A percentile compares a stretch with the other conserved stretches of the same genome.
These are phyloP conservation scores for Barnettozyma vustinii DNA, from an alignment of 805 yeast species.

Conservation along the genomic window DNA sequence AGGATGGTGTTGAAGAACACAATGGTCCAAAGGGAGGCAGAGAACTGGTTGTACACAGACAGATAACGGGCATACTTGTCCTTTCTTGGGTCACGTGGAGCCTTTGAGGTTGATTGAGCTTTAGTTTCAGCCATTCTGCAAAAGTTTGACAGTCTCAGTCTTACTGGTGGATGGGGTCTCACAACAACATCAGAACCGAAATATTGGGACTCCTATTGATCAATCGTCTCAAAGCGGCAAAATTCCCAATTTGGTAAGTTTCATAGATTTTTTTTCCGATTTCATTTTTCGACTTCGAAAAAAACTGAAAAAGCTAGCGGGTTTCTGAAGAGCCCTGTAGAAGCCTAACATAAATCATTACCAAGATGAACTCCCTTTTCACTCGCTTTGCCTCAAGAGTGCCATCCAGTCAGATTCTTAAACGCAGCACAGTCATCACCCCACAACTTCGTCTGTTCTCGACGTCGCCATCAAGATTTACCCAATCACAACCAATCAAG, in stretches of 20 bases:
- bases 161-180: neutral
- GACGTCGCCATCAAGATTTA: neutral
- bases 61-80: slow-evolving; percentile 21
- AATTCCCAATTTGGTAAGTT: neutral
- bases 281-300: neutral
- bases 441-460: neutral
- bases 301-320: slow-evolving; percentile 1
- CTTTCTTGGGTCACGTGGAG: slow-evolving; percentile 3
- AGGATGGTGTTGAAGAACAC: slow-evolving; percentile 41
- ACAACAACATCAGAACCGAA: no score
- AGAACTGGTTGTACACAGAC: slow-evolving; percentile 44
- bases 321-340: no score
- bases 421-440: neutral
- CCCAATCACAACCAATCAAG: neutral
- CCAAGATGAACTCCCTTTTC: slow-evolving; percentile 3
- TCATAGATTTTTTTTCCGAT: neutral
- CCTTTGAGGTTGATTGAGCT: neutral
- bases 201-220: no score
- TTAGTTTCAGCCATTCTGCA: neutral
- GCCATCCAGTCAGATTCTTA: neutral
- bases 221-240: neutral
- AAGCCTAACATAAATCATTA: neutral
- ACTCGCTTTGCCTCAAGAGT: slow-evolving; percentile 4
- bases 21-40: slow-evolving; percentile 50
- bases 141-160: neutral